Evolutionary conservation across 345 rosid genomes (phyloP).

Genomic region (Bruguiera parviflora): DNA sequence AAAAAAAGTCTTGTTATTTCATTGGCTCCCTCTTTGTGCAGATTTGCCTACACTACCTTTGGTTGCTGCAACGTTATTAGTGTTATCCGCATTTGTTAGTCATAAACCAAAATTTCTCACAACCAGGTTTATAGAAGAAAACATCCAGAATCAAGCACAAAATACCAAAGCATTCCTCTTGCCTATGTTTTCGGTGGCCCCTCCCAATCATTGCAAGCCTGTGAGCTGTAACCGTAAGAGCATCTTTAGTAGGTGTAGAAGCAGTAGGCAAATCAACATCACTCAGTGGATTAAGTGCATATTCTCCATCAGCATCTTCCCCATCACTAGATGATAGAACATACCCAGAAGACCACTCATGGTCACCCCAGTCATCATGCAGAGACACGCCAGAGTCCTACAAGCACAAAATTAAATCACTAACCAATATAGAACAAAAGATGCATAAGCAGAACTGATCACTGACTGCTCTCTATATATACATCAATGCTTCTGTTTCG

Average conservation of each 20-base stretch:
- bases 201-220: constrained; percentile 60
- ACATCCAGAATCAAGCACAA: neutral
- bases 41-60: too few species aligned
- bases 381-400: constrained; percentile 45
- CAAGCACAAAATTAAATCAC: too few species aligned
- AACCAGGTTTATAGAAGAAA: neutral
- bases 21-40: too few species aligned
- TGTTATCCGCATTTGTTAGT: too few species aligned
- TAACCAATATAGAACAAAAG: too few species aligned
- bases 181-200: constrained; percentile 61
- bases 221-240: constrained; percentile 52
- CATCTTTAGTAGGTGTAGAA: constrained; percentile 43
- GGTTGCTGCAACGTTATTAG: too few species aligned
- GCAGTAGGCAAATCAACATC: constrained; percentile 53
- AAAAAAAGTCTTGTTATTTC: too few species aligned
- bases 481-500: too few species aligned
- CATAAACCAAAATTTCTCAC: too few species aligned
- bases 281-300: constrained; percentile 41
- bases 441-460: too few species aligned
- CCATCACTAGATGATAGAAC: constrained; percentile 71
- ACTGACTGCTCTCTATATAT: too few species aligned
- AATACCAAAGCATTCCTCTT: constrained; percentile 22
- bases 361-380: constrained; percentile 47
- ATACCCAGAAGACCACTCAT: constrained; percentile 31
- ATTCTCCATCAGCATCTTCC: constrained; percentile 76